Evolutionary conservation across 768 basidiomycete genomes (phyloP), one percentile per base, ranked within the genome.

Genomic region (Sarcodon aspratus): DNA sequence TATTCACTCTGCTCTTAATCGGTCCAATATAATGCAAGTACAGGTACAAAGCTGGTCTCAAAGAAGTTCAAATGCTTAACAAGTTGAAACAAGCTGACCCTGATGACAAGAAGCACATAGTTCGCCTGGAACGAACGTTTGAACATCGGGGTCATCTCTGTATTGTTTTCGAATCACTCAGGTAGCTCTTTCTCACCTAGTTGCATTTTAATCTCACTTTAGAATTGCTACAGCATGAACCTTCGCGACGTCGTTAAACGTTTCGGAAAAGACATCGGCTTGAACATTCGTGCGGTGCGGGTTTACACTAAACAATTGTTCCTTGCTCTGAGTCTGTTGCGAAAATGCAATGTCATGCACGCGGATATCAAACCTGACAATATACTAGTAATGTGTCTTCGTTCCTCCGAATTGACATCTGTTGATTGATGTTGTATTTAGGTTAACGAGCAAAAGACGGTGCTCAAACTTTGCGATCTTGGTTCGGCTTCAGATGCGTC

Each of bases 301-400:
- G 93, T 94, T n/a, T 99, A 99, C 62, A 83, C 96, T 32, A 90
- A 95, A 56, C 96, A 99, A 61, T 80, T 99, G 47, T 94, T 98
- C 67, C 74, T 97, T 47, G 78, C 90, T 13, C 64, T 98, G 54
- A 78, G 85, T 55, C 70, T 94, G 48, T 70, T 98, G 60, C 79
- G 80, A 55, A 97, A 97, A 67, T 76, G 81, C 51, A 91, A 87
- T 55, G 80, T 98, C 51, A 96, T 97, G 79, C 96, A 99, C 59
- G 96, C 96, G 7, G 96, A 99, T 61, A 89, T 99, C 63, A 98
- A 98, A 65, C 96, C 96, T 15, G 96, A 98, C 63, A 98, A 98
- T 62, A 95, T 99, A 38, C 64, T 98, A 59, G 94, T 93, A 53
- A 33, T 82, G 74, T 34, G 44, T 13, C 32, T 9, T 47, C 17